phyloP scores from a whole-genome alignment of 495 filamentous ascomycete species.

The Trichoderma erinaceum region DNA sequence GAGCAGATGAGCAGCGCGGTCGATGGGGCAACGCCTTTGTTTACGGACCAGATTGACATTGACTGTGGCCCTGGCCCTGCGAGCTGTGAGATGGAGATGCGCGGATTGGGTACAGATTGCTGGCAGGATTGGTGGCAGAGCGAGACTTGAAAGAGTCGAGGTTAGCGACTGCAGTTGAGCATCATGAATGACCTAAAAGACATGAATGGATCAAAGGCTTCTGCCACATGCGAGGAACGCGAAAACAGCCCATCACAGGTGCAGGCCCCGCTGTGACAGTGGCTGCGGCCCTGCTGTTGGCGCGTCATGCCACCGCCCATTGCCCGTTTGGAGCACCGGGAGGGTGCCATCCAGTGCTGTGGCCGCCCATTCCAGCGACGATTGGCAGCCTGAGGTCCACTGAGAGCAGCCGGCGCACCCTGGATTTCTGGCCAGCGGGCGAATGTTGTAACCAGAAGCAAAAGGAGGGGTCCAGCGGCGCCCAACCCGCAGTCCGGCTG shows the following conservation, averaged over 20 bases:
- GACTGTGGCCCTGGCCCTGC: background rate
- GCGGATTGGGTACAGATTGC: too few relatives aligned
- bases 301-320: constrained; percentile 6
- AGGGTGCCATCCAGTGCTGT: background rate
- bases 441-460: background rate
- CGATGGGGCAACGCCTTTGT: constrained; percentile 7
- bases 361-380: background rate
- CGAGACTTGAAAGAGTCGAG: too few relatives aligned
- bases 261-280: constrained; percentile 9
- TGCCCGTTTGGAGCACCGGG: background rate
- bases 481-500: background rate
- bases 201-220: background rate
- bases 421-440: background rate
- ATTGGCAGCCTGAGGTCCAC: constrained; percentile 3
- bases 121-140: too few relatives aligned
- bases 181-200: too few relatives aligned
- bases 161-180: too few relatives aligned
- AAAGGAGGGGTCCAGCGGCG: background rate
- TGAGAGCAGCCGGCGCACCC: background rate
- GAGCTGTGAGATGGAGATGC: too few relatives aligned
- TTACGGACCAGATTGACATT: background rate
- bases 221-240: background rate
- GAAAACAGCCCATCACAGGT: background rate
- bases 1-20: background rate
- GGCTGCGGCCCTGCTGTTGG: background rate